Percentiles rank a stretch among this genome's conserved stretches.
Evolutionary conservation across 1,284 basidiomycete genomes (phyloP).

Genomic region (Cronartium quercuum): DNA sequence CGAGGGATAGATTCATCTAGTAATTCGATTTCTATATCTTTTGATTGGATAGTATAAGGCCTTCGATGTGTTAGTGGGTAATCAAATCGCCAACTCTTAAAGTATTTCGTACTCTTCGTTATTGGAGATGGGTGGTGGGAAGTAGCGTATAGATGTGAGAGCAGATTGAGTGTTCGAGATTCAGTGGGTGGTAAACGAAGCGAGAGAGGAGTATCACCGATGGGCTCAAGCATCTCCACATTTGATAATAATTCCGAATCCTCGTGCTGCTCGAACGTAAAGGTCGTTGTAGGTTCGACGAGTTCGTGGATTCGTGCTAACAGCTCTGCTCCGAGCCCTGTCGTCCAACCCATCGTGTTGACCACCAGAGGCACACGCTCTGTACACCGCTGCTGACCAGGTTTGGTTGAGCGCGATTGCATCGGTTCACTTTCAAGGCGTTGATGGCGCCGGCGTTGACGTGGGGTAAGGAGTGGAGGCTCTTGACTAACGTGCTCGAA

Average conservation of each 20-base stretch:
- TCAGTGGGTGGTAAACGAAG: conserved; percentile 10
- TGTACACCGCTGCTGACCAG: background rate
- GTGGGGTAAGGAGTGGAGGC: background rate
- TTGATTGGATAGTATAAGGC: background rate
- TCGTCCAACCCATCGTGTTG: conserved; percentile 38
- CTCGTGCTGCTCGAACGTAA: conserved; percentile 13
- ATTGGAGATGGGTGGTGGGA: background rate
- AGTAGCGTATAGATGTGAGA: conserved; percentile 19
- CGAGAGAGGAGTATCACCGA: conserved; percentile 25
- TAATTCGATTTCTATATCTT: background rate
- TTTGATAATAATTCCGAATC: background rate
- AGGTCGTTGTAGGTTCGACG: conserved; percentile 16
- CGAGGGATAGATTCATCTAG: background rate
- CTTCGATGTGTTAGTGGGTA: background rate
- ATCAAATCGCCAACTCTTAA: background rate
- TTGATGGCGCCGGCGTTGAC: background rate
- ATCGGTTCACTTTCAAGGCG: background rate
- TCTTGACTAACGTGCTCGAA: background rate
- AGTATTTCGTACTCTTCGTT: background rate
- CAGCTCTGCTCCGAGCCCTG: conserved; percentile 23
- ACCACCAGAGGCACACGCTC: conserved; percentile 23
- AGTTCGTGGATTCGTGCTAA: conserved; percentile 11
- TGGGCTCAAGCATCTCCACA: conserved; percentile 8
- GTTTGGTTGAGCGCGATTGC: background rate
- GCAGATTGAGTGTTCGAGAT: conserved; percentile 1